Conservation (phyloP, 1,139 yeast species). For the Debaryomycetaceae sp. region DNA sequence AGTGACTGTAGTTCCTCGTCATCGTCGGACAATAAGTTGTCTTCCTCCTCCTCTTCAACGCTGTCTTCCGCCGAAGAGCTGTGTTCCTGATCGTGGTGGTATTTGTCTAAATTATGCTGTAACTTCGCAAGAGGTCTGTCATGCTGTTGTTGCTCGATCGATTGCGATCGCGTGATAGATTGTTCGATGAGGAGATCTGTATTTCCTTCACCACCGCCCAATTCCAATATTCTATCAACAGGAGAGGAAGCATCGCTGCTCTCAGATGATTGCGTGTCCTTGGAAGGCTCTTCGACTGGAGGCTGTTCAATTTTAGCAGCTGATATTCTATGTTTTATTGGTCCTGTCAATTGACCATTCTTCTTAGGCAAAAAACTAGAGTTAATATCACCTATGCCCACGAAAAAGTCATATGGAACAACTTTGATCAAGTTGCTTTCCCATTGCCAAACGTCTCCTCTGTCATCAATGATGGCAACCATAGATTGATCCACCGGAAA, state of each 20-base stretch:
- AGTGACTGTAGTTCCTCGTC: conserved; percentile 71
- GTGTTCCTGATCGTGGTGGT: conserved; percentile 31
- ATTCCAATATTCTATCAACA: conserved; percentile 46
- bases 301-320: conserved; percentile 47
- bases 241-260: conserved; percentile 30
- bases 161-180: conserved; percentile 53
- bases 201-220: conserved; percentile 50
- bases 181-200: conserved; percentile 45
- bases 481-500: conserved; percentile 95
- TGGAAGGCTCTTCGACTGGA: conserved; percentile 11
- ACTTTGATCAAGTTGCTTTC: conserved; percentile 86
- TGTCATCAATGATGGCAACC: conserved; percentile 95
- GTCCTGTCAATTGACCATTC: conserved; percentile 65
- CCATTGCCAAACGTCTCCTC: conserved; percentile 99
- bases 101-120: conserved; percentile 69
- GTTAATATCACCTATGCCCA: conserved; percentile 96
- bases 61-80: conserved; percentile 9
- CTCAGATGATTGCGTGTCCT: neutral
- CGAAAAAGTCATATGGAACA: conserved; percentile 92
- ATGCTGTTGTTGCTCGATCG: conserved; percentile 63
- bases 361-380: conserved; percentile 87
- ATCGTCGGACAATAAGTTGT: conserved; percentile 68
- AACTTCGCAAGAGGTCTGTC: conserved; percentile 81
- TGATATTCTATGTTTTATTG: conserved; percentile 58
- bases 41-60: conserved; percentile 39